Evolutionary conservation across 2,329 filamentous ascomycete genomes (phyloP), one percentile per base, ranked within the genome.

Genomic region (Davidsoniella virescens): DNA sequence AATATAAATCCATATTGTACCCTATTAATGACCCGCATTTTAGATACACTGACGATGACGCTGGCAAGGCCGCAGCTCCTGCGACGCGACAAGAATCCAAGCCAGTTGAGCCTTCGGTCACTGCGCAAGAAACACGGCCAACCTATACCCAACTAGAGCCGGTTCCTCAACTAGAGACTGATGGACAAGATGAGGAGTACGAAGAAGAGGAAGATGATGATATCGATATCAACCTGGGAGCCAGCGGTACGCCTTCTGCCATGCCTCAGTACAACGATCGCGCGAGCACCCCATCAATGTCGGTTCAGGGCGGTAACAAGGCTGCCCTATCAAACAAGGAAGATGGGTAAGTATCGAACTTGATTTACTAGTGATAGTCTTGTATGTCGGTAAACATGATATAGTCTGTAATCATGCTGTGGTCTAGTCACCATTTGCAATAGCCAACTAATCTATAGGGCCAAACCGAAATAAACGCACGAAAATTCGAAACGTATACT

Each of bases 181-280:
- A 65, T 40, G 63, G 63, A 5, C 63, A 68, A 54, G 65, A 68
- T 26, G 64, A 67, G 52, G 67, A 71, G 56, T 65, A 69, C 25
- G 63, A 64, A 47, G 67, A 69, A 47, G 64, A 69, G 39, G 64
- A 66, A 37, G 73, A 72, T 29, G 64, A 77, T 51, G 73, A 78
- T 39, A 71, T 78, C 50, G 73, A 77, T 57, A 76, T 77, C 61
- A 75, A 76, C 56, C 63, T 76, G 10, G 73, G 72, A 41, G 71
- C 61, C 52, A 62, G 56, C 43, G 54, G 50, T 5, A 49, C 47
- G 10, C 29, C 48, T 25, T 44, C 54, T 53, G 57, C 23, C 49
- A 55, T 50, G 51, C 51, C 49, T 47, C 56, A 40, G 54, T 48
- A 55, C 20, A 61, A 65, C 56, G 57, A 26, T 58, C 64, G 37